Evolutionary conservation across 2,329 filamentous ascomycete genomes (phyloP), one percentile per base, ranked within the genome.

Genomic region (Alternaria triticina): DNA sequence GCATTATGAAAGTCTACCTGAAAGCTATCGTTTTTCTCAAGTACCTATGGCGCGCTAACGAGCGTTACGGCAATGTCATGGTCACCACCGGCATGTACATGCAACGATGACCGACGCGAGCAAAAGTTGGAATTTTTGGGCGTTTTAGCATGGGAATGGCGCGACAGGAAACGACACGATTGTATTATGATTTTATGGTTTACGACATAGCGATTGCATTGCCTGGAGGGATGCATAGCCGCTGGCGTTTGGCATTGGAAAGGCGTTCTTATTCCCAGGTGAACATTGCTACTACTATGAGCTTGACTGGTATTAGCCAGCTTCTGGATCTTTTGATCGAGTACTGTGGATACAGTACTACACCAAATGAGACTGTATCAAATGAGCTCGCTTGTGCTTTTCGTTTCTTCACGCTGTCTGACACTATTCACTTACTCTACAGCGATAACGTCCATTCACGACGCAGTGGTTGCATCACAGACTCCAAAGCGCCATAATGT

Each of bases 31-130:
- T 71, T 12, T 74, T 74, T 22, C 60, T 74, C 49, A 71, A 67
- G 47, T 68, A 71, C 43, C 58, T 74, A 28, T 67, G 70, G 47
- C 66, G 66, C 56, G 70, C 71, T 3, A 69, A 73, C 33, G 71
- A 73, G 57, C 71, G 71, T 12, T 74, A 74, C 30, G 71, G 71
- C 25, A 65, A 69, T 13, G 63, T 71, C 50, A 74, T 74, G 71
- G 65, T 69, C 46, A 70, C 68, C n/a, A 70, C 70, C 9, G 71
- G 71, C 54, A 66, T 71, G 61, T 72, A 74, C 44, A 67, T 74
- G 69, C 71, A 71, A 54, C 70, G 71, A 28, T 73, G 59, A 70
- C 6, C 15, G 13, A 7, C 8, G 4, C 8, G 43, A 27, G 49
- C 20, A 55, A 62, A 47, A 54, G 23, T 55, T 40, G 44, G 44